Conservation (phyloP, 805 yeast genomes). For the Candida sonorensis region DNA sequence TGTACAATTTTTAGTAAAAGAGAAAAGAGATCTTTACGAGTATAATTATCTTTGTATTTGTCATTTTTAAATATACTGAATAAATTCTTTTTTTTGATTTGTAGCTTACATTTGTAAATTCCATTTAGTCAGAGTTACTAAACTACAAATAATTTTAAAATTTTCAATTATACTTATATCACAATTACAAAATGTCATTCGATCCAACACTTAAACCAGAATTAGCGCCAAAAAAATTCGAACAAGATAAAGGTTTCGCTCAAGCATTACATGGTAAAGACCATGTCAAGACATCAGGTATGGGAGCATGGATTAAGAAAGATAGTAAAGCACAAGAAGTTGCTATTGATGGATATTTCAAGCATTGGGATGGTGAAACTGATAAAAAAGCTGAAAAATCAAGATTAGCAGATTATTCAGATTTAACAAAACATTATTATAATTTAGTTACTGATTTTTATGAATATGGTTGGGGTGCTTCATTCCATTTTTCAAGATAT, state of each 20-base stretch:
- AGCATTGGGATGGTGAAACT: conserved; percentile 95
- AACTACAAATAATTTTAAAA: no score
- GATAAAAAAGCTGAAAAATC: conserved; percentile 60
- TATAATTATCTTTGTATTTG: no score
- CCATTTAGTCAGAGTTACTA: no score
- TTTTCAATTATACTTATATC: background rate
- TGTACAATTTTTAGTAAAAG: no score
- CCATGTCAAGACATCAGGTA: conserved; percentile 58
- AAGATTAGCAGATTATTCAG: conserved; percentile 80
- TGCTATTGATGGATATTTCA: conserved; percentile 86
- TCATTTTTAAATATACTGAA: no score
- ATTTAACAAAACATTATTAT: conserved; percentile 90
- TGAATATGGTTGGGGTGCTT: conserved; percentile 99
- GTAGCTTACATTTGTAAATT: no score
- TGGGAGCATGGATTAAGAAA: conserved; percentile 71
- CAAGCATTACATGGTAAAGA: conserved; percentile 79
- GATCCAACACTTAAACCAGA: conserved; percentile 13
- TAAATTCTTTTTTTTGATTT: no score
- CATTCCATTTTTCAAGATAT: conserved; percentile 95
- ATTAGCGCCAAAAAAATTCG: conserved; percentile 49
- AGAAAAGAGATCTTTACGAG: no score
- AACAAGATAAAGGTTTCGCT: conserved; percentile 67
- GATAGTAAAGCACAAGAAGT: conserved; percentile 72
- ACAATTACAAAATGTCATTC: conserved; percentile 1
- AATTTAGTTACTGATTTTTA: conserved; percentile 96